Evolutionary conservation across 1,284 basidiomycete genomes (phyloP), one percentile per base, ranked within the genome.

Genomic region (Schizophyllum commune): DNA sequence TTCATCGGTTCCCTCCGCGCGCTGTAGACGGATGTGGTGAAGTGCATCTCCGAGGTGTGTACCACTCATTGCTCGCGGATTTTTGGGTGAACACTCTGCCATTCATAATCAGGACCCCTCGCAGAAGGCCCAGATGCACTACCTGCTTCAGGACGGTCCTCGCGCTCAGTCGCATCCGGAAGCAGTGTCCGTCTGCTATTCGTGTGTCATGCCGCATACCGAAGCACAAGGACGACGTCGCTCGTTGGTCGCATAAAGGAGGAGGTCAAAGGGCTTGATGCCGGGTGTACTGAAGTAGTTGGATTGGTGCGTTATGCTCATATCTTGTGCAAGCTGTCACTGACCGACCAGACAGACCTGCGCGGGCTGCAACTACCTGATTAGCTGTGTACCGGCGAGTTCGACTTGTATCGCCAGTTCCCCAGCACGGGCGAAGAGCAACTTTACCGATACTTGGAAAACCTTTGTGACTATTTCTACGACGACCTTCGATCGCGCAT

Each of bases 401-500:
- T 93, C 74, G 78, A 83, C 34, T 76, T 97, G 1, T 97, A 88
- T 73, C 83, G 88, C 39, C 81, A 85, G 32, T 94, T 96, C 72
- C 97, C 97, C 73, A 81, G 83, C 61, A 88, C 92, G 0, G 94
- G 93, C 5, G 92, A 93, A 70, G 83, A 88, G 21, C 81, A 85
- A 59, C 78, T 96, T 52, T 96, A 96, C 68, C 81, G 84, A 62
- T 97, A 92, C 73, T 81, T 97, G 21, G 94, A 96, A 75, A 86
- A 82, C 5, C 80, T 98, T 0, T 96, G 94, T 68, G 95, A 97
- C 74, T 85, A 94, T 68, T 83, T 97, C 22, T 96, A 95, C 70
- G 95, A 97, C 73, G 91, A 95, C 66, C 83, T 97, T 2, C 88
- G 95, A 1, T 95, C 95, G 4, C 86, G 94, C 5, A 96, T 97